Evolutionary conservation across 768 basidiomycete species (phyloP).

Genomic region (Heimioporus sp.): DNA sequence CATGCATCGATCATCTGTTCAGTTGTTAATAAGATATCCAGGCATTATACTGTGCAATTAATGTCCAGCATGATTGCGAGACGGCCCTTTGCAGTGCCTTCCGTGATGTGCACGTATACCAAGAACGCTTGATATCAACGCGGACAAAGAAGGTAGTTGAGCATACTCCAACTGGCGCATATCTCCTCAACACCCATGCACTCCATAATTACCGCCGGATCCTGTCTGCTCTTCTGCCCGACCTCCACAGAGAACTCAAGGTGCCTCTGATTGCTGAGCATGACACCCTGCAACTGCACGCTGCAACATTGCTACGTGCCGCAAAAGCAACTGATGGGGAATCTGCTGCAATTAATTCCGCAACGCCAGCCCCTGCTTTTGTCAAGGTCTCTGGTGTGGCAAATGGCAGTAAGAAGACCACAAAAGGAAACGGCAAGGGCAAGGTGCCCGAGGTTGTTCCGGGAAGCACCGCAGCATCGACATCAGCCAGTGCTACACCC

Average conservation of each 20-base stretch:
- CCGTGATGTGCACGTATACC: background rate
- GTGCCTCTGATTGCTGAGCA: background rate
- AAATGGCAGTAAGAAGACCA: too few relatives aligned
- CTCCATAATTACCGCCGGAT: background rate
- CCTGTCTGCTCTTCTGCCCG: background rate
- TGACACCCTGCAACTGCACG: background rate
- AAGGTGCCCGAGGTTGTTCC: background rate
- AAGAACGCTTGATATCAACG: background rate
- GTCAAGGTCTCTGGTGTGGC: background rate
- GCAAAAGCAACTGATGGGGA: background rate
- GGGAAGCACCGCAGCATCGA: background rate
- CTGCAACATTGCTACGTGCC: background rate
- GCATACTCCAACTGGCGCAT: background rate
- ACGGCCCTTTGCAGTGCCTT: background rate
- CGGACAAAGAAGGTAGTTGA: background rate
- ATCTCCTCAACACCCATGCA: background rate
- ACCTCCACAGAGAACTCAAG: background rate
- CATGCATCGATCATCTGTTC: background rate
- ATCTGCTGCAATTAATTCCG: too few relatives aligned
- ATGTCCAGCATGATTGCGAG: constrained; percentile 1
- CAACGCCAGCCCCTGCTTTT: background rate
- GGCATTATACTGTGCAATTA: background rate
- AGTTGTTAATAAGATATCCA: background rate
- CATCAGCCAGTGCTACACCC: too few relatives aligned
- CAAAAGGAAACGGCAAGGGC: too few relatives aligned